These are phyloP conservation scores for Diaporthe helianthi DNA, from an alignment of 2,329 filamentous ascomycete genomes.

Conservation along the genomic window DNA sequence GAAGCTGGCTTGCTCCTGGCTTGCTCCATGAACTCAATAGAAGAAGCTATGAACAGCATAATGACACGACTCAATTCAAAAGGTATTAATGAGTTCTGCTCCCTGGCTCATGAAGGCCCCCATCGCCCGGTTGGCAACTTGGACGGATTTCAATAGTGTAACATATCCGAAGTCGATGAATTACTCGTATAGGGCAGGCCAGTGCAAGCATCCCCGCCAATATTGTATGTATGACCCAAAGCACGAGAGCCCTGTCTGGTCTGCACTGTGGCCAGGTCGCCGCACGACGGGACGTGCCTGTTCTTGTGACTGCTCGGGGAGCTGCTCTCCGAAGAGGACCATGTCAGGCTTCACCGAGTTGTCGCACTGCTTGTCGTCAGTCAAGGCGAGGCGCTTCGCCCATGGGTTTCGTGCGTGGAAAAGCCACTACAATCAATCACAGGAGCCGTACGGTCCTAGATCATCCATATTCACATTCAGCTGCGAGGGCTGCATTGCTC, in stretches of 20 bases:
- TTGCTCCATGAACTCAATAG: background rate
- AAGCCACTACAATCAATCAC: background rate
- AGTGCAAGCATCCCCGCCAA: background rate
- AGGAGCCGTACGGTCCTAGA: no score
- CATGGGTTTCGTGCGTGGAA: background rate
- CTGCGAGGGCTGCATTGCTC: no score
- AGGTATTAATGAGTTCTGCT: background rate
- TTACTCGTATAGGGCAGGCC: background rate
- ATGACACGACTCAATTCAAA: background rate
- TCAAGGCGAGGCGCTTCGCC: constrained; percentile 75
- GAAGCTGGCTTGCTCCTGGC: background rate
- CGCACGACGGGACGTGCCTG: constrained; percentile 54
- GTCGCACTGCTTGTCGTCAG: constrained; percentile 62
- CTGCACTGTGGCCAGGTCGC: constrained; percentile 45
- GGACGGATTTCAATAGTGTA: background rate
- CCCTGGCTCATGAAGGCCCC: no score
- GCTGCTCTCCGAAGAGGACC: constrained; percentile 82
- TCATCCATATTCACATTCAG: background rate
- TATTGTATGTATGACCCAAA: background rate
- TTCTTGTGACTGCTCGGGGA: constrained; percentile 67
- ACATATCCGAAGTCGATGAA: no score
- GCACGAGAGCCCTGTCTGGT: background rate
- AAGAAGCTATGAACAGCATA: constrained; percentile 21
- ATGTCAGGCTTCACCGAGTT: constrained; percentile 70
- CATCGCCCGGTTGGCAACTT: background rate